Evolutionary conservation across 2,329 filamentous ascomycete species (phyloP).

Genomic region (Blastomyces parvus): DNA sequence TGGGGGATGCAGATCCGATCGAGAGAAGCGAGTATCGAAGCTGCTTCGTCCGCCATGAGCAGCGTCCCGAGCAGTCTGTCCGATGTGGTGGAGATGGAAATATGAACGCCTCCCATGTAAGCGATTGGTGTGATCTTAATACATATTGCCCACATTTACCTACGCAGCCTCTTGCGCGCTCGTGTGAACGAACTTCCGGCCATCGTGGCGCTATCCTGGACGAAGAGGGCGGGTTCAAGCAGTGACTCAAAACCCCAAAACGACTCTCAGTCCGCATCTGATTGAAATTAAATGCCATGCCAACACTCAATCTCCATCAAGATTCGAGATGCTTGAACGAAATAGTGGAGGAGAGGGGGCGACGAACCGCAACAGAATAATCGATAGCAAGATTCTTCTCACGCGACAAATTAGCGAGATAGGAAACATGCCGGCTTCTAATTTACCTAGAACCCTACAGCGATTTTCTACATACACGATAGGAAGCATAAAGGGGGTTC

Average conservation of each 20-base stretch:
- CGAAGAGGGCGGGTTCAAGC: not conserved
- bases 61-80: conserved; percentile 34
- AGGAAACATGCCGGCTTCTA: not conserved
- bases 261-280: not conserved
- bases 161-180: not conserved
- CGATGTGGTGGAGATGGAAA: conserved; percentile 30
- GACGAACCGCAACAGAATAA: not conserved
- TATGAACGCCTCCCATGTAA: conserved; percentile 18
- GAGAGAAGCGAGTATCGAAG: conserved; percentile 24
- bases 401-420: not conserved
- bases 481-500: not conserved
- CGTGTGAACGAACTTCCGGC: not conserved
- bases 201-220: not conserved
- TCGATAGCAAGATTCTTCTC: not conserved
- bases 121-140: not conserved
- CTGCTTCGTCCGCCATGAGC: conserved; percentile 31
- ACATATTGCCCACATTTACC: not conserved
- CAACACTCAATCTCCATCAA: no score
- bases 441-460: not conserved
- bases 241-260: not conserved
- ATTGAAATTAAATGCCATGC: no score
- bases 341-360: not conserved
- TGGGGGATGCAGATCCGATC: conserved; percentile 45
- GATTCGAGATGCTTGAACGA: not conserved
- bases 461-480: not conserved